Evolutionary conservation across 2,329 filamentous ascomycete species (phyloP), one percentile per base, ranked within the genome.

Genomic region (Colletotrichum sp.): DNA sequence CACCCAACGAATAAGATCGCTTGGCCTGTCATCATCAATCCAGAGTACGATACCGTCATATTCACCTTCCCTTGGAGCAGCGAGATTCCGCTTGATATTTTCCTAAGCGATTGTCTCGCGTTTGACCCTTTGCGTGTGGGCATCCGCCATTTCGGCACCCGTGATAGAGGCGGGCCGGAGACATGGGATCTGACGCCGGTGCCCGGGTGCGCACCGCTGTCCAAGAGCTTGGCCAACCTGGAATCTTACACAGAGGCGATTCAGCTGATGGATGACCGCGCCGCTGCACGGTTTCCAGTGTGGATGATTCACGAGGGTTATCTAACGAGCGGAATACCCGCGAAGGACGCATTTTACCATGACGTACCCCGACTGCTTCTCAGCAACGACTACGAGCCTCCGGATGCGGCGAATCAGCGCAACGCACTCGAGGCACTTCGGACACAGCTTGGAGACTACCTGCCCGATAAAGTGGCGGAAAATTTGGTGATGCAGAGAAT

Each of bases 31-130:
- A 48, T 73, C 63, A 78, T 78, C 55, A 77, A 78, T 61, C 78
- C 78, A 10, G 76, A 76, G 18, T 79, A 73, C 36, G 78, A 79
- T 43, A 74, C 77, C 36, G 73, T 79, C 14, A 64, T 79, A 10
- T 79, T 77, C 26, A 76, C 74, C 7, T 76, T 76, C n/a, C 75
- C 75, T 24, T 76, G 75, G 75, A 74, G 71, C 63, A 74, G 71
- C 58, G 75, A 76, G 63, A 75, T 76, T 9, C 75, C 75, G 21
- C 67, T 76, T 16, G 75, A 76, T 56, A 72, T 76, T 6, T 74
- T 76, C 14, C 56, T 76, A 10, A 76, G 75, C 64, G 75, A 76
- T 59, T 75, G 72, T 10, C 75, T 76, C 7, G 75, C 75, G 0
- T 76, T 75, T 48, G 75, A 76, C 28, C 75, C 75, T 9, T 38